Conservation (phyloP, 371 early-diverging fungal genomes). For the Mucor irregularis region DNA sequence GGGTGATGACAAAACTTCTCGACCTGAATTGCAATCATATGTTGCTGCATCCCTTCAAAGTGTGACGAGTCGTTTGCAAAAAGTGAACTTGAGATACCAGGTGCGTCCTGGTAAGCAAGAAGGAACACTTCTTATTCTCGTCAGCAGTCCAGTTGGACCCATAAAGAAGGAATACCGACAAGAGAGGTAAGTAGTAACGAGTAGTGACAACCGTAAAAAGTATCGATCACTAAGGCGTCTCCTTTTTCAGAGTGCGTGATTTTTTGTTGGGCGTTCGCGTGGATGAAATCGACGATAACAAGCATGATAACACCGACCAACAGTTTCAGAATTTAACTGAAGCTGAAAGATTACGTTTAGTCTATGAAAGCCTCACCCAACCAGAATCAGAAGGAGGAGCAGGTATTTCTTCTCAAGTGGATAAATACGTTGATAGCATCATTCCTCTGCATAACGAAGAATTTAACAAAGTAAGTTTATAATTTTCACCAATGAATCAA, state of each 20-base stretch:
- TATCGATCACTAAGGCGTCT: not conserved
- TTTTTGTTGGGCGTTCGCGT: conserved; percentile 66
- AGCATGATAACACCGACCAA: conserved; percentile 7
- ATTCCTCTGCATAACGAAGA: conserved; percentile 77
- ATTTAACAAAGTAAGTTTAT: conserved; percentile 64
- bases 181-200: conserved; percentile 18
- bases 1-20: conserved; percentile 6
- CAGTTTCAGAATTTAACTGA: conserved; percentile 45
- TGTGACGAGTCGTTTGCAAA: conserved; percentile 24
- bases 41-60: conserved; percentile 17
- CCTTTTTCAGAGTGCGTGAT: conserved; percentile 55
- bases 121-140: conserved; percentile 31
- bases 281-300: conserved; percentile 31
- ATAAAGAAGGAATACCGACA: conserved; percentile 32
- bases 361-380: conserved; percentile 72
- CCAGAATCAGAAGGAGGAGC: conserved; percentile 72
- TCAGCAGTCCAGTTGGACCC: conserved; percentile 36
- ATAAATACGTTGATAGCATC: conserved; percentile 68
- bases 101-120: conserved; percentile 36
- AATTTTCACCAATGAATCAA: too few species aligned
- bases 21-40: conserved; percentile 21
- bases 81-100: conserved; percentile 33
- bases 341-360: conserved; percentile 76
- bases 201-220: too few species aligned
- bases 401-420: conserved; percentile 56